Evolutionary conservation across 768 basidiomycete genomes (phyloP).

Genomic region (Atractiella rhizophila): DNA sequence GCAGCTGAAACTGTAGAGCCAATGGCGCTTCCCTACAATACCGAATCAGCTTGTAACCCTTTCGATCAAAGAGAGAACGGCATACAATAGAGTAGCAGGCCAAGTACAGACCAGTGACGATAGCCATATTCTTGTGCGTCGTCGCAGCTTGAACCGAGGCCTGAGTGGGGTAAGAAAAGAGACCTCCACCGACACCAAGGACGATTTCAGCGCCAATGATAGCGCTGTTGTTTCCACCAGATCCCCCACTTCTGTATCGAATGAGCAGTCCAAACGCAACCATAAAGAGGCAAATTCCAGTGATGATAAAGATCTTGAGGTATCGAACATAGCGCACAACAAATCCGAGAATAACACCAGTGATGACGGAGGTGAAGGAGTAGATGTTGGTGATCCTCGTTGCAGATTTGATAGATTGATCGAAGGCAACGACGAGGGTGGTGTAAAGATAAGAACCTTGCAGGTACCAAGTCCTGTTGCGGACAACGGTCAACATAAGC

Average conservation of each 20-base stretch:
- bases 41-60: not conserved
- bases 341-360: conserved; percentile 17
- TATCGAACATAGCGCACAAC: conserved; percentile 17
- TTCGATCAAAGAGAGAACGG: not conserved
- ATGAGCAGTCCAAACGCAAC: conserved; percentile 19
- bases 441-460: conserved; percentile 17
- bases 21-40: conserved; percentile 1
- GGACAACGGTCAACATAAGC: conserved; percentile 6
- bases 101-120: conserved; percentile 14
- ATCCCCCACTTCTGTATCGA: conserved; percentile 14
- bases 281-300: conserved; percentile 16
- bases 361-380: conserved; percentile 18
- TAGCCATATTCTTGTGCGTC: conserved; percentile 14
- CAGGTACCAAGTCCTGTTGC: conserved; percentile 12
- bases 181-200: conserved; percentile 13
- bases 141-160: conserved; percentile 14
- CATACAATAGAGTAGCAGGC: conserved; percentile 8
- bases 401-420: conserved; percentile 14
- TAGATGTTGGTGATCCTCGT: conserved; percentile 18
- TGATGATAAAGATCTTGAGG: conserved; percentile 18
- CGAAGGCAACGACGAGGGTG: conserved; percentile 18
- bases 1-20: conserved; percentile 18
- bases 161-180: conserved; percentile 19
- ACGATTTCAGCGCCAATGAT: conserved; percentile 17
- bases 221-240: conserved; percentile 4